Evolutionary conservation across 1,284 basidiomycete genomes (phyloP).

Genomic region (Irpex rosettiformis): DNA sequence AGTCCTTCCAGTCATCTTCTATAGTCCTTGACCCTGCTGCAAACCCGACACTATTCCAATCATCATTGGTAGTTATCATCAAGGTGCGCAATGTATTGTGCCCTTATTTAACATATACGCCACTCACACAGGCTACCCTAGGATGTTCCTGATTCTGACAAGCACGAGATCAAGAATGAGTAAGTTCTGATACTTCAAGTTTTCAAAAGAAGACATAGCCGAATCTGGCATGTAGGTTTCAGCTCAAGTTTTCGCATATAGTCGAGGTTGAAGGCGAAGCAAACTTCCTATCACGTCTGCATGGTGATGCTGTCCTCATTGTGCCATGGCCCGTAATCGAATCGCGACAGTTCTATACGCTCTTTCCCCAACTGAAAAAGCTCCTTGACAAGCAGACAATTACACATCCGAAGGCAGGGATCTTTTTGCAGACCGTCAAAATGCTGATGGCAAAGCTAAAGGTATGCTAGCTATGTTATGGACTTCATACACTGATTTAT

Average conservation of each 20-base stretch:
- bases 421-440: slow-evolving; percentile 58
- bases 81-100: slow-evolving; percentile 36
- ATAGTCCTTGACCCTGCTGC: slow-evolving; percentile 53
- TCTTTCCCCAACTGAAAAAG: slow-evolving; percentile 45
- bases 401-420: slow-evolving; percentile 48
- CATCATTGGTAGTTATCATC: slow-evolving; percentile 58
- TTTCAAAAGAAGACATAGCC: too few species aligned
- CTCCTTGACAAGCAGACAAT: slow-evolving; percentile 43
- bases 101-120: neutral
- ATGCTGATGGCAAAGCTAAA: slow-evolving; percentile 67
- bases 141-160: slow-evolving; percentile 60
- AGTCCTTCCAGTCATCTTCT: slow-evolving; percentile 62
- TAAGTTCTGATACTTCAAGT: neutral
- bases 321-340: slow-evolving; percentile 70
- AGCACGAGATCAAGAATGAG: slow-evolving; percentile 55
- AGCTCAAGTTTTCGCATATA: slow-evolving; percentile 50
- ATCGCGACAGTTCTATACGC: slow-evolving; percentile 51
- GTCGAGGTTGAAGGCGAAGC: slow-evolving; percentile 56
- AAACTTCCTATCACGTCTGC: slow-evolving; percentile 57
- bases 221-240: slow-evolving; percentile 36
- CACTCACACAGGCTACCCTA: slow-evolving; percentile 26
- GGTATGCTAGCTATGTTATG: slow-evolving; percentile 27
- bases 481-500: too few species aligned
- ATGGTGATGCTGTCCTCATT: slow-evolving; percentile 51
- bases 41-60: slow-evolving; percentile 58